Conservation (phyloP, 148 eudicot species). For the Persicaria tinctoria region DNA sequence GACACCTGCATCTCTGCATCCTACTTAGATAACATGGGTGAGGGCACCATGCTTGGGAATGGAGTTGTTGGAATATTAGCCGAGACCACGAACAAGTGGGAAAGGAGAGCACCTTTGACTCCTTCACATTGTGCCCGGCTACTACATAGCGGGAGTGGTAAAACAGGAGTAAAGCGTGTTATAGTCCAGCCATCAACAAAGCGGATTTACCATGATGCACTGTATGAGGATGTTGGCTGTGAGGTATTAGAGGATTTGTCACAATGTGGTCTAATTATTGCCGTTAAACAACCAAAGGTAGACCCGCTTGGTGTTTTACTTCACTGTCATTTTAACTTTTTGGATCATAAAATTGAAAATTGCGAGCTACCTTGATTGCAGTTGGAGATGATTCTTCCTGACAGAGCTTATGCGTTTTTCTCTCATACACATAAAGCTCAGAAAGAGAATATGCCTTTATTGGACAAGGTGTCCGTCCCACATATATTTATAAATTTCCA, state of each 20-base stretch:
- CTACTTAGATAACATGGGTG: background rate
- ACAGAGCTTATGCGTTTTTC: conserved; percentile 95
- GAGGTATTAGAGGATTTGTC: conserved; percentile 90
- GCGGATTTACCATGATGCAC: conserved; percentile 83
- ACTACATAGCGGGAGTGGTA: conserved; percentile 53
- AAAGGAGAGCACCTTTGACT: conserved; percentile 87
- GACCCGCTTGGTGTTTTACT: background rate
- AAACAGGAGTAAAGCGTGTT: conserved; percentile 57
- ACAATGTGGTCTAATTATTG: conserved; percentile 90
- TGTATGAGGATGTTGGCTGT: conserved; percentile 97
- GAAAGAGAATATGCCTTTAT: conserved; percentile 87
- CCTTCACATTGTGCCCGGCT: conserved; percentile 93
- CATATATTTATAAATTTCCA: background rate
- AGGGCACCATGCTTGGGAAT: conserved; percentile 66
- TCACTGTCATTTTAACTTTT: background rate
- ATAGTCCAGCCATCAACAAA: conserved; percentile 94
- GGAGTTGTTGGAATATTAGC: conserved; percentile 89
- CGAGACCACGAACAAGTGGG: conserved; percentile 94
- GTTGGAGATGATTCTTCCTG: conserved; percentile 96
- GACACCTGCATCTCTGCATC: background rate
- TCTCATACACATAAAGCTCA: conserved; percentile 99
- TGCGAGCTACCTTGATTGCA: conserved; percentile 26
- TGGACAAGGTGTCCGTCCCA: conserved; percentile 62
- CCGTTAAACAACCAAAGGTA: conserved; percentile 97
- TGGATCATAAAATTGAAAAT: background rate